Conservation (phyloP, 2,329 filamentous ascomycete species). For the Periconia sp. region DNA sequence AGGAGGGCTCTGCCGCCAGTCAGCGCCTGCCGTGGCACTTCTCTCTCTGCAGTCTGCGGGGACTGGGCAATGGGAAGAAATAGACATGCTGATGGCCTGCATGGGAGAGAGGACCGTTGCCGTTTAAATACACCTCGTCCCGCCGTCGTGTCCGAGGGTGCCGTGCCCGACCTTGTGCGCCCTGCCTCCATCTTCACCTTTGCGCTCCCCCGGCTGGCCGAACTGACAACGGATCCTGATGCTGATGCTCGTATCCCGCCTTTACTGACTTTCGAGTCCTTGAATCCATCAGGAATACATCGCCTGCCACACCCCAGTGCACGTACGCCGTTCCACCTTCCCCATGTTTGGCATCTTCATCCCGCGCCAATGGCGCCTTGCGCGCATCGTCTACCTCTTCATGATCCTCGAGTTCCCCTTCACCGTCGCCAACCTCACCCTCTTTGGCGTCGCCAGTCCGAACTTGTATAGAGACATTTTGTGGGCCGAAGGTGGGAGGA, state of each 20-base stretch:
- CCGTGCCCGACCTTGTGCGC: background rate
- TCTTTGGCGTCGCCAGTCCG: conserved; percentile 74
- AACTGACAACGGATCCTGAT: background rate
- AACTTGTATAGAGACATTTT: conserved; percentile 71
- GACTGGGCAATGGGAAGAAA: too few species aligned
- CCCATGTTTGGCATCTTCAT: conserved; percentile 50
- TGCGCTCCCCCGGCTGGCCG: background rate
- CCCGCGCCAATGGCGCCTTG: conserved; percentile 57
- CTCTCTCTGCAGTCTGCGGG: conserved; percentile 4
- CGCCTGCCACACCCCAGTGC: background rate
- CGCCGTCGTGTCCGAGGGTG: too few species aligned
- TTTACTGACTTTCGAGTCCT: background rate
- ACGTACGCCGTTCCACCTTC: background rate
- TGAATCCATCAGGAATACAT: background rate
- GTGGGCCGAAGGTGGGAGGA: conserved; percentile 71
- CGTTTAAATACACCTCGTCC: background rate
- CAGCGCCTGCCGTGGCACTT: conserved; percentile 33
- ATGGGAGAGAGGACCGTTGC: background rate
- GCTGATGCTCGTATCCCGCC: background rate
- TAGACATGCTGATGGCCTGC: too few species aligned
- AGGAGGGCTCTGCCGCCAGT: conserved; percentile 30
- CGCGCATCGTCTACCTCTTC: conserved; percentile 56
- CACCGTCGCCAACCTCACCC: conserved; percentile 65
- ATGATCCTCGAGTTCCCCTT: conserved; percentile 68
- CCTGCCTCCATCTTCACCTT: background rate